Evolutionary conservation across 257 asterid genomes (phyloP).

Genomic region (Scutellaria galericulata): DNA sequence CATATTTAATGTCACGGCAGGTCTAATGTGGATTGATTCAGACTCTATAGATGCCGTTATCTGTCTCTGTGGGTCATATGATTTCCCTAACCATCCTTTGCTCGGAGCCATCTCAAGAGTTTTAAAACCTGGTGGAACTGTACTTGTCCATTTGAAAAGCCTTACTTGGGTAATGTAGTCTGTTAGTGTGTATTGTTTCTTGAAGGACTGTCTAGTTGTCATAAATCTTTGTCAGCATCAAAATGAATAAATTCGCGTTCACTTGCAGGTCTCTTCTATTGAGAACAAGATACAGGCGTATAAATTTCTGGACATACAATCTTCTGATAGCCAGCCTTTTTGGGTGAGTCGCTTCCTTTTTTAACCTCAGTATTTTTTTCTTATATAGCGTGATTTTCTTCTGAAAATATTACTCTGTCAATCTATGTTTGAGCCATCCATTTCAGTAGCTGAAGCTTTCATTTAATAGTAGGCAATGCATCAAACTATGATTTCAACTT

Average conservation of each 20-base stretch:
- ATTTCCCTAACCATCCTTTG: slow-evolving; percentile 58
- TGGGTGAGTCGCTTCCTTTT: slow-evolving; percentile 55
- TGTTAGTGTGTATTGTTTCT: too few relatives aligned
- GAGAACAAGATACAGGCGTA: slow-evolving; percentile 73
- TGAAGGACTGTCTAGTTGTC: slow-evolving; percentile 23
- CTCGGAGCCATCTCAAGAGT: slow-evolving; percentile 46
- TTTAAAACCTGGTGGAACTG: slow-evolving; percentile 76
- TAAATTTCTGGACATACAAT: slow-evolving; percentile 69
- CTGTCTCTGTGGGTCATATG: slow-evolving; percentile 54
- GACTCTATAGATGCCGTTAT: slow-evolving; percentile 60
- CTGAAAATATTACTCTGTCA: too few relatives aligned
- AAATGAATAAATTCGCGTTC: slow-evolving; percentile 19
- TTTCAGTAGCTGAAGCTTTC: too few relatives aligned
- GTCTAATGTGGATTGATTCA: slow-evolving; percentile 52
- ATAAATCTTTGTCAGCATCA: slow-evolving; percentile 41
- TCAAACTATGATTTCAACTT: too few relatives aligned
- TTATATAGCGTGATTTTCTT: too few relatives aligned
- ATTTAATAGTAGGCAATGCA: too few relatives aligned
- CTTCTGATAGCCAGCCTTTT: slow-evolving; percentile 41
- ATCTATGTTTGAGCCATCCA: too few relatives aligned
- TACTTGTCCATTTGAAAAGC: slow-evolving; percentile 40
- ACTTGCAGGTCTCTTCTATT: slow-evolving; percentile 60
- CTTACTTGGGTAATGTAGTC: too few relatives aligned
- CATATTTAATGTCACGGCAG: slow-evolving; percentile 42
- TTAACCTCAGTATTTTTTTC: too few relatives aligned